phyloP scores from a whole-genome alignment of 441 rosid genomes.

The Biscutella auriculata region DNA sequence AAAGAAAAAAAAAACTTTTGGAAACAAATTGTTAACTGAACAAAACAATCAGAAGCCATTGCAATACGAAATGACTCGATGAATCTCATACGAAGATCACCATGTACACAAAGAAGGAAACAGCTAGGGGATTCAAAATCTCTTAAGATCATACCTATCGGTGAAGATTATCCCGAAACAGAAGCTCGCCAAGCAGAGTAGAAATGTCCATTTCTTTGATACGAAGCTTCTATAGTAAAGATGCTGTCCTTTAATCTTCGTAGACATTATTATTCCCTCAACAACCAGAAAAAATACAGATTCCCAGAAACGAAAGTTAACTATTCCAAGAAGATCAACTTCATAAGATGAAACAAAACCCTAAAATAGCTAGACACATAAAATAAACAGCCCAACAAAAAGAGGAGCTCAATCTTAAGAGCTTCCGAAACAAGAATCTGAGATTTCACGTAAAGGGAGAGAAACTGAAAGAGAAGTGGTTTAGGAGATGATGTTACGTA shows the following conservation, averaged over 20 bases:
- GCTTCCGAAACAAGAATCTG: constrained; percentile 9
- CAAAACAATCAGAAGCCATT: not conserved
- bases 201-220: constrained; percentile 58
- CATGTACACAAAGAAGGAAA: not conserved
- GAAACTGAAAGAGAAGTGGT: not conserved
- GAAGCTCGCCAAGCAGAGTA: constrained; percentile 69
- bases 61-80: not conserved
- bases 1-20: not conserved
- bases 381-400: not conserved
- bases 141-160: constrained; percentile 39
- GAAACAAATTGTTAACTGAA: not conserved
- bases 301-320: not conserved
- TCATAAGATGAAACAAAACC: not conserved
- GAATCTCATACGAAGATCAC: not conserved
- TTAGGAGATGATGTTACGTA: not conserved
- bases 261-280: constrained; percentile 7
- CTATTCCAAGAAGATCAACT: not conserved
- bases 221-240: constrained; percentile 31
- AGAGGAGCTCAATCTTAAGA: constrained; percentile 4
- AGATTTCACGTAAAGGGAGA: not conserved
- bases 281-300: not conserved
- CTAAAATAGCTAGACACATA: not conserved
- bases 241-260: constrained; percentile 31
- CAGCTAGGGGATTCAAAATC: not conserved
- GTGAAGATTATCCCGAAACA: constrained; percentile 78